Evolutionary conservation across 352 stramenopile species (phyloP), one percentile per base, ranked within the genome.

Genomic region (Globisporangium rhizosaccharum): DNA sequence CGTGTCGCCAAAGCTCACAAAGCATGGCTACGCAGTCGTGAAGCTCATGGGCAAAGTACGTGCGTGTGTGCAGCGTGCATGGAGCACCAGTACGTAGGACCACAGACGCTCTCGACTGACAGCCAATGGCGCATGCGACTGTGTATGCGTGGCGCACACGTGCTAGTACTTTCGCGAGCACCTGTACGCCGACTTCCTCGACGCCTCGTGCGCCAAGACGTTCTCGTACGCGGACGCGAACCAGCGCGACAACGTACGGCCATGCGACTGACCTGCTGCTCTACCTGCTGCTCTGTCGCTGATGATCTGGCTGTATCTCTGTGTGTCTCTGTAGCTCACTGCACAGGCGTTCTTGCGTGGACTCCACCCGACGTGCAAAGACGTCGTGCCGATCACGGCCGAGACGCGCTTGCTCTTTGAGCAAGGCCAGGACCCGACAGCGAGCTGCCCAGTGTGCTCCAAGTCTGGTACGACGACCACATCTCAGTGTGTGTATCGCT

Each of bases 1-100:
- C 57, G 82, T 91, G 56, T 82, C 79, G 8, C 82, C 82, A n/a
- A 91, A 91, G 58, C 73, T 91, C 61, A 91, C 82, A 10, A 85
- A 84, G 53, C 82, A 91, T 68, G 82, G 82, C 51, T 86, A 76
- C 55, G 59, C 70, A 25, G 67, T 88, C 25, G 62, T 91, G 2
- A 62, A 88, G 59, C 65, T 61, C 42, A 91, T 91, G 82, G 82
- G 82, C 37, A 62, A 87, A 60, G 81, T 86, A 39, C 17, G 36
- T 39, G 33, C 10, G 7, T 11, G 8, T 36, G 9, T 36, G 30
- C n/a, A n/a, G n/a, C n/a, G 28, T 30, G 28, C 28, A 39, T 2
- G 1, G 10, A 11, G 33, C 10, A 8, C 33, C 10, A 9, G 33
- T 11, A 39, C 4, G 10, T 39, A 11, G 7, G 33, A 39, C 33